Percentiles rank a stretch among this genome's conserved stretches.
phyloP scores from a whole-genome alignment of 176 grass and related monocot genomes.

The Paspalum vaginatum region DNA sequence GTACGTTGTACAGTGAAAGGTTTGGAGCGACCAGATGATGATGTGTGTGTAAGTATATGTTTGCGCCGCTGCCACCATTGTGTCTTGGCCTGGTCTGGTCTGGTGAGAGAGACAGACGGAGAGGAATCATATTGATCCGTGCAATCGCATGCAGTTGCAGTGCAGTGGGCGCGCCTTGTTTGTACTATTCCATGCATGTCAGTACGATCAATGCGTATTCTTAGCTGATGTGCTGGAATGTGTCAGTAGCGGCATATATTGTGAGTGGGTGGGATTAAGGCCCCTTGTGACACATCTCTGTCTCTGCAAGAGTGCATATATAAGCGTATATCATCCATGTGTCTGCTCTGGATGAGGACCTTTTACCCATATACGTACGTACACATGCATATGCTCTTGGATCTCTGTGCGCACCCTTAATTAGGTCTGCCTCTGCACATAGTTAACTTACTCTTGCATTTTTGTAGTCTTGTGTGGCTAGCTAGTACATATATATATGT shows the following conservation, averaged over 20 bases:
- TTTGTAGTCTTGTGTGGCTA: not conserved
- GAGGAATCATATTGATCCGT: conserved; percentile 7
- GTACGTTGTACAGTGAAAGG: no score
- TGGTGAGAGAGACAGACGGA: not conserved
- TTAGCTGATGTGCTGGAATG: conserved; percentile 21
- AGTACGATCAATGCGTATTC: not conserved
- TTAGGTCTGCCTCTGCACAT: not conserved
- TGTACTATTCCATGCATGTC: conserved; percentile 19
- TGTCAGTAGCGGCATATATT: conserved; percentile 25
- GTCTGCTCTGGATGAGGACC: not conserved
- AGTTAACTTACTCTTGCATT: not conserved
- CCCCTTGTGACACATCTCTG: conserved; percentile 21
- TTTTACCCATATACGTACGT: no score
- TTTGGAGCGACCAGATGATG: not conserved
- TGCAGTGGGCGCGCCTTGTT: conserved; percentile 4
- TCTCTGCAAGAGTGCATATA: not conserved
- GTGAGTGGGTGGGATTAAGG: conserved; percentile 18
- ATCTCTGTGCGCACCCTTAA: not conserved
- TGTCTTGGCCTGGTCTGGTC: conserved; percentile 12
- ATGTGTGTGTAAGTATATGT: no score
- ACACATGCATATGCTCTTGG: no score
- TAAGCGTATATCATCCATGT: not conserved
- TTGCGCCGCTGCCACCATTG: not conserved
- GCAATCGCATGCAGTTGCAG: not conserved
- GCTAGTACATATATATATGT: no score